A percentile compares a stretch with the other conserved stretches of the same genome.
Evolutionary conservation across 352 stramenopile genomes (phyloP).

Genomic region (Phytophthora pseudosyringae): DNA sequence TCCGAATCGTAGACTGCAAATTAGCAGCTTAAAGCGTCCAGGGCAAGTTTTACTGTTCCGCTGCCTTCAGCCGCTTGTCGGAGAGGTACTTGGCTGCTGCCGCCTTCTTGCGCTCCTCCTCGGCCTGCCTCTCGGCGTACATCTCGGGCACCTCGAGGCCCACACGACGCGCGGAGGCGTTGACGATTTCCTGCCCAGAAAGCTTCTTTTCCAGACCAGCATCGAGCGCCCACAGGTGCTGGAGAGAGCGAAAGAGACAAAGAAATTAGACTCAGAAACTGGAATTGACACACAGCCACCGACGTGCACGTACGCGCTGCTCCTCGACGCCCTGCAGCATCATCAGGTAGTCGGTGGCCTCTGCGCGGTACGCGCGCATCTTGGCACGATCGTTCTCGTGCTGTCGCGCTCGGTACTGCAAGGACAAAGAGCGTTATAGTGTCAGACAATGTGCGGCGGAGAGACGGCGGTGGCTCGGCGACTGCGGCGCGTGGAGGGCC

Average conservation of each 20-base stretch:
- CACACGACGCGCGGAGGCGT: constrained; percentile 77
- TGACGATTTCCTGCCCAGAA: constrained; percentile 72
- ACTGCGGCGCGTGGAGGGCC: not conserved
- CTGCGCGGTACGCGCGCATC: constrained; percentile 73
- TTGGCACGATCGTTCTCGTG: constrained; percentile 75
- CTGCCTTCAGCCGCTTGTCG: constrained; percentile 51
- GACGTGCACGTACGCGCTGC: constrained; percentile 59
- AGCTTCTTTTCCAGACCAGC: constrained; percentile 75
- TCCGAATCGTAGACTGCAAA: constrained; percentile 5
- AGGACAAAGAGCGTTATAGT: constrained; percentile 4
- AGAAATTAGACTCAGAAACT: not conserved
- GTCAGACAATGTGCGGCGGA: constrained; percentile 15
- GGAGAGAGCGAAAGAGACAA: constrained; percentile 8
- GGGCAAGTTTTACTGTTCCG: constrained; percentile 15
- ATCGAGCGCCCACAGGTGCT: constrained; percentile 81
- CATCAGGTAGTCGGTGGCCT: constrained; percentile 77
- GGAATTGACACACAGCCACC: not conserved
- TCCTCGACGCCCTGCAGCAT: constrained; percentile 74
- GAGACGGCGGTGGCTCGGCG: not conserved
- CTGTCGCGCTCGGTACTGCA: constrained; percentile 74
- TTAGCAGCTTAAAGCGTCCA: not conserved
- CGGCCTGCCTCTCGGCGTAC: constrained; percentile 65
- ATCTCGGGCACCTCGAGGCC: constrained; percentile 80
- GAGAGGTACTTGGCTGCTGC: constrained; percentile 64
- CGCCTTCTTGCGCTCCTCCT: constrained; percentile 41